Evolutionary conservation across 148 eudicot genomes (phyloP).

Genomic region (Oxyria digyna): DNA sequence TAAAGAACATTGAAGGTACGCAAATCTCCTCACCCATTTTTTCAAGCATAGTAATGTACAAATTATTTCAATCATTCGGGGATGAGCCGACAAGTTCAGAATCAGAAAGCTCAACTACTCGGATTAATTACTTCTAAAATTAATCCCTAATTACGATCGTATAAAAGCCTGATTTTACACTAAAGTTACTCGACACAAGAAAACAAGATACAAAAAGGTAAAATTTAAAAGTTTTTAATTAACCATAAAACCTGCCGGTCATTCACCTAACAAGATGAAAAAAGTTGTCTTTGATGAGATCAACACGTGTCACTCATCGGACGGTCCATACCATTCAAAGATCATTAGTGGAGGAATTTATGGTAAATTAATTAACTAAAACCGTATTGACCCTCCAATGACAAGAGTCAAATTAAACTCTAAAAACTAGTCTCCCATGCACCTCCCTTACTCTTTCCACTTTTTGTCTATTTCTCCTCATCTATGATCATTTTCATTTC

Average conservation of each 20-base stretch:
- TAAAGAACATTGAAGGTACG: background rate
- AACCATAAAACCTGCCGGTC: background rate
- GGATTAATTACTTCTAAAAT: background rate
- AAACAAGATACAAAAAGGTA: background rate
- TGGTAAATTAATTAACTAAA: background rate
- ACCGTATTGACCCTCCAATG: constrained; percentile 3
- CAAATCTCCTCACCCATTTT: no score
- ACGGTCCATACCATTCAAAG: background rate
- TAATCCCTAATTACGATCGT: background rate
- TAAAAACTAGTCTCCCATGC: background rate
- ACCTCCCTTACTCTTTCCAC: background rate
- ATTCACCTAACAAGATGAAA: constrained; percentile 1
- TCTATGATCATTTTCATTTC: background rate
- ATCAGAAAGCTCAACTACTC: constrained; percentile 2
- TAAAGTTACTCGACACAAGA: background rate
- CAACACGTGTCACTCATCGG: background rate
- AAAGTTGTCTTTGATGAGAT: background rate
- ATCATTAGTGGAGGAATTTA: background rate
- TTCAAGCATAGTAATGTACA: no score
- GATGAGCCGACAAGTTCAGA: background rate
- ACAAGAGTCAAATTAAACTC: constrained; percentile 6
- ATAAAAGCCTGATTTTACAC: background rate
- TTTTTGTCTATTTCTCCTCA: background rate
- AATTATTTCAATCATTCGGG: background rate
- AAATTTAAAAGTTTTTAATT: background rate